phyloP scores from a whole-genome alignment of 495 filamentous ascomycete species.

The Penicillium coffeae region DNA sequence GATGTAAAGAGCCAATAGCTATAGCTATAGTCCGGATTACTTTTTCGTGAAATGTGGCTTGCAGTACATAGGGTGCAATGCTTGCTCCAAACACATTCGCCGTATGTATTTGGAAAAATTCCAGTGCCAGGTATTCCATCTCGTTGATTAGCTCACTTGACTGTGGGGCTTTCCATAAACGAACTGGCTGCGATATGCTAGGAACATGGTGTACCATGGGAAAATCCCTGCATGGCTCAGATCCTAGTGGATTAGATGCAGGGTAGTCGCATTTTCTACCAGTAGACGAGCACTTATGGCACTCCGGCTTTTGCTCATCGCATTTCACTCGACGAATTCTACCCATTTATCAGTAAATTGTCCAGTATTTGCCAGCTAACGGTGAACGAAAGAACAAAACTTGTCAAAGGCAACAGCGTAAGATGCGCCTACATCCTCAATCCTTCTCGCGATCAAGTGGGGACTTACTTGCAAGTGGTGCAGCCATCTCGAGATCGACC shows the following conservation, averaged over 20 bases:
- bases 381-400: neutral
- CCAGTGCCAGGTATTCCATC: constrained; percentile 52
- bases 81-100: constrained; percentile 52
- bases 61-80: constrained; percentile 50
- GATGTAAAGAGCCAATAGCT: constrained; percentile 59
- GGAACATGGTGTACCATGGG: constrained; percentile 17
- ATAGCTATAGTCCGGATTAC: constrained; percentile 59
- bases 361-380: neutral
- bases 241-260: neutral
- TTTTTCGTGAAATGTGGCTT: constrained; percentile 56
- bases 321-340: constrained; percentile 63
- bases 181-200: constrained; percentile 8
- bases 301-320: constrained; percentile 56
- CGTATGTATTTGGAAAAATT: constrained; percentile 57
- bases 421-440: neutral
- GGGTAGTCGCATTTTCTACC: constrained; percentile 42
- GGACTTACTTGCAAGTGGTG: constrained; percentile 48
- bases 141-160: constrained; percentile 4
- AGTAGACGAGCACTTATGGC: constrained; percentile 48
- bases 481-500: constrained; percentile 42
- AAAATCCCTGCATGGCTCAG: neutral
- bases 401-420: neutral
- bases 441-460: neutral
- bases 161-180: constrained; percentile 10
- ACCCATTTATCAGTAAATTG: neutral